Conservation (phyloP, 495 filamentous ascomycete genomes). For the Choiromyces venosus region DNA sequence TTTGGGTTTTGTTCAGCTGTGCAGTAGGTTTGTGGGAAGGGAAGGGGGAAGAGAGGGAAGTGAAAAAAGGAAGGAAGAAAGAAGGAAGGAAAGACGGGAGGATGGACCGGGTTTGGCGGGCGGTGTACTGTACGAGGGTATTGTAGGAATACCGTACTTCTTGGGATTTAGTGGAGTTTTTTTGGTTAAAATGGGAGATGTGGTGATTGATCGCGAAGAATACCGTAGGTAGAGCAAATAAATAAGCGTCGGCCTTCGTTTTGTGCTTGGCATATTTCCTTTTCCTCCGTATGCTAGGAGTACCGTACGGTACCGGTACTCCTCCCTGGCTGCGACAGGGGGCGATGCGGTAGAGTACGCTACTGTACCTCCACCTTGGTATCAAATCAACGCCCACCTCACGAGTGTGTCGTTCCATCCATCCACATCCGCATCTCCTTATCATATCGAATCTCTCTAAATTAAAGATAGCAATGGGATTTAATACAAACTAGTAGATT, state of each 20-base stretch:
- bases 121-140: neutral
- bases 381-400: neutral
- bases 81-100: neutral
- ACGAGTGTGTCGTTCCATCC: no score
- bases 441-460: neutral
- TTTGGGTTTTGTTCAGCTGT: no score
- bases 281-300: no score
- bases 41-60: neutral
- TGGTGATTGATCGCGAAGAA: no score
- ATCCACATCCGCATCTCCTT: neutral
- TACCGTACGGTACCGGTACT: no score
- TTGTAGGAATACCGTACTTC: neutral
- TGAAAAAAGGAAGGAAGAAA: neutral
- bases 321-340: no score
- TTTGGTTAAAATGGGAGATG: no score
- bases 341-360: no score
- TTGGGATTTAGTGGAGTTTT: neutral
- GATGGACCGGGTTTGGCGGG: neutral
- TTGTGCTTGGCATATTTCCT: no score
- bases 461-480: neutral
- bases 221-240: no score
- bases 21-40: neutral
- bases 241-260: no score
- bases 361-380: neutral
- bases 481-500: neutral